These are phyloP conservation scores for Neoboletus magnificus DNA, from an alignment of 768 basidiomycete species.

Conservation along the genomic window DNA sequence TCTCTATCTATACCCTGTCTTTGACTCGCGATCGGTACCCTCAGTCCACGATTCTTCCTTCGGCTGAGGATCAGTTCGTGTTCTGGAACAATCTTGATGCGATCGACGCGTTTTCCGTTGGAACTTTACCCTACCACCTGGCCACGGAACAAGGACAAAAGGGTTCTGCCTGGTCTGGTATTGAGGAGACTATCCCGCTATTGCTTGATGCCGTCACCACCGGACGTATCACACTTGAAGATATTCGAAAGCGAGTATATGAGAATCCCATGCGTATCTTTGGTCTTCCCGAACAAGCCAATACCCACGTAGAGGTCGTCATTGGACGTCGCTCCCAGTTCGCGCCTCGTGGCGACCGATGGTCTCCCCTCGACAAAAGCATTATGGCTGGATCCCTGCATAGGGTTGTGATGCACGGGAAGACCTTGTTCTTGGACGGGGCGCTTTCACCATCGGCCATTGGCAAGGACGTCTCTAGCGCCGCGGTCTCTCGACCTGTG, in stretches of 20 bases:
- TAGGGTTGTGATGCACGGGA: slow-evolving; percentile 82
- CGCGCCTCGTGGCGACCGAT: slow-evolving; percentile 45
- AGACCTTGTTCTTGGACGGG: slow-evolving; percentile 90
- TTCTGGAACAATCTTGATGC: slow-evolving; percentile 82
- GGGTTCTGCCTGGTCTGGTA: slow-evolving; percentile 70
- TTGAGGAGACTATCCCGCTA: slow-evolving; percentile 84
- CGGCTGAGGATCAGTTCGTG: slow-evolving; percentile 69
- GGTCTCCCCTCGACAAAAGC: slow-evolving; percentile 79
- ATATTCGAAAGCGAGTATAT: slow-evolving; percentile 76
- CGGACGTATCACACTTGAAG: slow-evolving; percentile 76
- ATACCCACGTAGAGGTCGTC: slow-evolving; percentile 92
- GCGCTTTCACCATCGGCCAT: slow-evolving; percentile 52
- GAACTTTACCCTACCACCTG: slow-evolving; percentile 76
- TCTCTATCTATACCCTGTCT: slow-evolving; percentile 89
- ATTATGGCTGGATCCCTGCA: slow-evolving; percentile 75
- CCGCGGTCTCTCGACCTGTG: slow-evolving; percentile 45
- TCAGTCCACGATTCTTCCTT: slow-evolving; percentile 60
- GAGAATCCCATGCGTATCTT: slow-evolving; percentile 93
- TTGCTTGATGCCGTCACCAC: slow-evolving; percentile 82
- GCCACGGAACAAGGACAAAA: slow-evolving; percentile 58
- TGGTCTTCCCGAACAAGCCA: slow-evolving; percentile 78
- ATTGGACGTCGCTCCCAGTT: slow-evolving; percentile 71
- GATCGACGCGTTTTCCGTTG: slow-evolving; percentile 91
- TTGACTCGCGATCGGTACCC: slow-evolving; percentile 77
- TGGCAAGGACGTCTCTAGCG: slow-evolving; percentile 72